Conservation (phyloP, 2,329 filamentous ascomycete species). For the Fusarium heterosporum region DNA sequence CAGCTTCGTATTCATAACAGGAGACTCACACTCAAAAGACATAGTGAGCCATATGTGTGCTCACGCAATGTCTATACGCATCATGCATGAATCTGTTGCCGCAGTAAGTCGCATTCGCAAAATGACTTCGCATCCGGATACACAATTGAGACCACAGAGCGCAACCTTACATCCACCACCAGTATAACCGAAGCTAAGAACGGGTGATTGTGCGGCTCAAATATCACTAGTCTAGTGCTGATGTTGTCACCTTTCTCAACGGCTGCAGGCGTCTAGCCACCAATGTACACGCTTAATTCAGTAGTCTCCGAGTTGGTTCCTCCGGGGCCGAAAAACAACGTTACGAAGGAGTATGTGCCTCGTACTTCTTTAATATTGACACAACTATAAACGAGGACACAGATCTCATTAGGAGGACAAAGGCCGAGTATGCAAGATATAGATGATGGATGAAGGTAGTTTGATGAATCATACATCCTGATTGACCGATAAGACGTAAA, state of each 20-base stretch:
- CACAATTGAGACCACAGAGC: background rate
- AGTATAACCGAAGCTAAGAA: slow-evolving; percentile 7
- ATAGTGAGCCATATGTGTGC: background rate
- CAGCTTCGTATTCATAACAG: background rate
- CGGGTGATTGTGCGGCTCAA: background rate
- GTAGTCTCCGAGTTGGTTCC: background rate
- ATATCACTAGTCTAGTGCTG: slow-evolving; percentile 3
- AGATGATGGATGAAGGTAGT: too few species aligned
- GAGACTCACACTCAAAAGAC: too few species aligned
- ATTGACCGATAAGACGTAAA: background rate
- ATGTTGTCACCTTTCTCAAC: background rate
- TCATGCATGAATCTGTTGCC: background rate
- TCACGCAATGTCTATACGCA: background rate
- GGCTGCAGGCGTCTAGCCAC: background rate
- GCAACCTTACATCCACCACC: background rate
- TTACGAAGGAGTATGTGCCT: background rate
- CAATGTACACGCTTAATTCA: background rate
- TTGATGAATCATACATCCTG: background rate
- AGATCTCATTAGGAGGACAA: too few species aligned
- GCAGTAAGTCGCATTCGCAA: too few species aligned
- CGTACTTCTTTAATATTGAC: background rate
- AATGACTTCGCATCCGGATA: background rate
- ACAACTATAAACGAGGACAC: background rate
- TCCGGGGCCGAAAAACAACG: background rate
- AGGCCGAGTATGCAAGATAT: too few species aligned